Base-by-base conservation (phyloP, 2,329 filamentous ascomycete species). In the Ustilaginoidea virens region DNA sequence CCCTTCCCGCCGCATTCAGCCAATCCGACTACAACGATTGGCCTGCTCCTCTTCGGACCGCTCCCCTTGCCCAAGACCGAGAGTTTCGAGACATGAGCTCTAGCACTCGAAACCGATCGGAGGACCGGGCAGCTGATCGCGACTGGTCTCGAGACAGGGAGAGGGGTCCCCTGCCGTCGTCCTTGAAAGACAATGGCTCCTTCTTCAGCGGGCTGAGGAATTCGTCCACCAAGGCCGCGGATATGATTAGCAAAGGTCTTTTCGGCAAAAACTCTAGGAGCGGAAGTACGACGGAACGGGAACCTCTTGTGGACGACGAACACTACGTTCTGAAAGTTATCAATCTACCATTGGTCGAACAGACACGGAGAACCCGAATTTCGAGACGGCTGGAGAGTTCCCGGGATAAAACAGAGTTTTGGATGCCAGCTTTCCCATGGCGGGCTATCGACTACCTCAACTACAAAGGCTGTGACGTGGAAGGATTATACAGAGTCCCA, bases 351-450 rank as follows among this genome's bases (percentile, higher is more conserved):
- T 60, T 96, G 17, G 66, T 92, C 16, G 79, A 93, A 49, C 87
- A 96, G 55, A 86, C 86, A 5, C 74, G 87, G n/a, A 63, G 75
- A 38, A 94, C 87, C 0, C 71, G 87, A 37, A 94, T 96, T 47
- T 92, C 85, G 6, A 92, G 87, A 53, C 73, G 79, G 17, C 60
- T 96, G 24, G 82, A 92, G 46, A 73, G 80, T 35, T 93, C 86
- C 7, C 72, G 77, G 36, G 87, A 96, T 47, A 94, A 94, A 62
- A 96, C 87, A 1, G 87, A 94, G 47, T 96, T 92, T 47, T 96
- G 87, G 87, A 93, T 96, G 86, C 87, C 87, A 9, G 81, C 85
- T 5, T 76, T 96, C 33, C 86, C 87, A 1, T 94, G 87, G 80
- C 69, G 87, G 37, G 92, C 85, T 33, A 94, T 96, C 39, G 87